Percentiles rank a stretch among this genome's conserved stretches.
phyloP scores from a whole-genome alignment of 495 filamentous ascomycete genomes.

The Penicillium samsonianum region DNA sequence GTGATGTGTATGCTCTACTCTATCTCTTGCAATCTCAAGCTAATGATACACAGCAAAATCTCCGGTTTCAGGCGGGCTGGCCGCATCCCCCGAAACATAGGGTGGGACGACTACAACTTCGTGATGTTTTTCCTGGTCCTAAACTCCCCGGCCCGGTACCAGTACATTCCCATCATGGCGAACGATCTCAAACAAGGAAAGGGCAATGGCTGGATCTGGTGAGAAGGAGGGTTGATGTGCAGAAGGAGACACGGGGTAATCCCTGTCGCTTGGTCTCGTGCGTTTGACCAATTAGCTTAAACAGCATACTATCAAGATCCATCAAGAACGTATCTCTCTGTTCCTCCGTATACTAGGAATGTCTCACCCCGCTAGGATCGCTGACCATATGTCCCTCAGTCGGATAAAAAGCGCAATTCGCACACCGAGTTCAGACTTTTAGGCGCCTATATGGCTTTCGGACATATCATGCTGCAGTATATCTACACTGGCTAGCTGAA shows the following conservation, averaged over 20 bases:
- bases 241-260: neutral
- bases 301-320: no score
- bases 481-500: no score
- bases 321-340: no score
- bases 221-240: conserved; percentile 3
- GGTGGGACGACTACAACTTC: conserved; percentile 1
- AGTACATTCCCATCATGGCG: neutral
- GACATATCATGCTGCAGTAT: no score
- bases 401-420: no score
- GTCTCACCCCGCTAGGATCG: no score
- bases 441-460: no score
- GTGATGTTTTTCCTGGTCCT: conserved; percentile 1
- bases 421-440: no score
- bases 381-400: no score
- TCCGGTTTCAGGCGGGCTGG: neutral
- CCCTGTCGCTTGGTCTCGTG: neutral
- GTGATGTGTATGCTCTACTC: conserved; percentile 6
- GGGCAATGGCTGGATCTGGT: neutral
- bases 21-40: neutral
- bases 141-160: neutral
- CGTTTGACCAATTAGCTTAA: no score
- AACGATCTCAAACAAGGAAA: neutral
- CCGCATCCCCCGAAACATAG: neutral
- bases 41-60: conserved; percentile 1
- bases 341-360: no score